Percentiles rank a stretch among this genome's conserved stretches.
Evolutionary conservation across 2,329 filamentous ascomycete genomes (phyloP).

Genomic region (Neonectria neomacrospora): DNA sequence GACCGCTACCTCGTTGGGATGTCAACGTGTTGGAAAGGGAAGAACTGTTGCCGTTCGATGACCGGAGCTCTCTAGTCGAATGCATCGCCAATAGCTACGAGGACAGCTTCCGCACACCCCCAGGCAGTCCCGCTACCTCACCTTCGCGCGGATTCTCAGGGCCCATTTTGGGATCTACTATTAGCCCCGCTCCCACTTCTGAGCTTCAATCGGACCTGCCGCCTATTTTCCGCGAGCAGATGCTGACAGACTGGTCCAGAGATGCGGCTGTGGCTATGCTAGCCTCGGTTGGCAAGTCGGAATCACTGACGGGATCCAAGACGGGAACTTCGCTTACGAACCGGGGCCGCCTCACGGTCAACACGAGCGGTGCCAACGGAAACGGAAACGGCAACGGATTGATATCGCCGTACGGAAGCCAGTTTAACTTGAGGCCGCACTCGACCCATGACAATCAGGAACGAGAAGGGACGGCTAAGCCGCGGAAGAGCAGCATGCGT

Average conservation of each 20-base stretch:
- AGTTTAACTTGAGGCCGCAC: conserved; percentile 61
- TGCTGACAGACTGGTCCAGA: conserved; percentile 83
- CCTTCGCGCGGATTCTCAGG: conserved; percentile 73
- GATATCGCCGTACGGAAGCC: conserved; percentile 61
- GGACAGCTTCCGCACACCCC: conserved; percentile 69
- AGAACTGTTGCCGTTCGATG: conserved; percentile 79
- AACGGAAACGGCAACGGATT: conserved; percentile 50
- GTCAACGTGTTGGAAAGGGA: conserved; percentile 68
- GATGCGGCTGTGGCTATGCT: conserved; percentile 76
- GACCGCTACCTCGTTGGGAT: conserved; percentile 58
- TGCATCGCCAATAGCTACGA: conserved; percentile 79
- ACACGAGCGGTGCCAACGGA: conserved; percentile 54
- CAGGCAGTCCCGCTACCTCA: conserved; percentile 75
- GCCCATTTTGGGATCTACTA: conserved; percentile 66
- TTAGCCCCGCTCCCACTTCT: conserved; percentile 52
- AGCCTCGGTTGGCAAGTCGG: conserved; percentile 75
- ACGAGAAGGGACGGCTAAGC: conserved; percentile 52
- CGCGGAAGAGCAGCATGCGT: conserved; percentile 65
- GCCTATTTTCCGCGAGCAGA: conserved; percentile 74
- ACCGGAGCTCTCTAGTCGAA: conserved; percentile 76
- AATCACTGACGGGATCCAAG: conserved; percentile 80
- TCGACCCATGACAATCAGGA: conserved; percentile 55
- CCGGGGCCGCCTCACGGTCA: conserved; percentile 68
- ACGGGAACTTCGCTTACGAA: conserved; percentile 67
- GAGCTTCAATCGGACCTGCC: conserved; percentile 69